phyloP scores from a whole-genome alignment of 352 stramenopile species.

The Phytophthora melonis region DNA sequence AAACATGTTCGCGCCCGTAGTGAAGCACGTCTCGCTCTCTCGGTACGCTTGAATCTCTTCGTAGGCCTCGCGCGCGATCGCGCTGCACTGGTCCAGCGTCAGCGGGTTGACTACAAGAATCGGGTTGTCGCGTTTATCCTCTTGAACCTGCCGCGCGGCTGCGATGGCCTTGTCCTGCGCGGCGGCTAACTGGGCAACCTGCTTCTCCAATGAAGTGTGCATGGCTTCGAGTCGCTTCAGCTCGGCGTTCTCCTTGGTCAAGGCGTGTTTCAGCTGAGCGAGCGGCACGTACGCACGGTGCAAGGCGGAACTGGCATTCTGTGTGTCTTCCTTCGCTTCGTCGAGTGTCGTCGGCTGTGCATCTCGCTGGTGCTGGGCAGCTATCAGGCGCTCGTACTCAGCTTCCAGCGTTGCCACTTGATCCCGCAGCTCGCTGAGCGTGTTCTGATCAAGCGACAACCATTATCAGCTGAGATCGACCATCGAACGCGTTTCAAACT shows the following conservation, averaged over 20 bases:
- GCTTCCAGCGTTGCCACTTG: conserved; percentile 52
- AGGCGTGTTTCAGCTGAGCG: conserved; percentile 49
- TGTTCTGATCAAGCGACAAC: conserved; percentile 44
- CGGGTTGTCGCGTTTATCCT: conserved; percentile 48
- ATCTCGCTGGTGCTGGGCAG: conserved; percentile 35
- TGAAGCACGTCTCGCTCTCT: conserved; percentile 46
- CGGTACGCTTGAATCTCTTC: conserved; percentile 53
- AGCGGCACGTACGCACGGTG: conserved; percentile 55
- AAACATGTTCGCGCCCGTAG: conserved; percentile 59
- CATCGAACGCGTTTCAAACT: background rate
- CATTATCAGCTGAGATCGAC: conserved; percentile 13
- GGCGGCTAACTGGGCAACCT: conserved; percentile 46
- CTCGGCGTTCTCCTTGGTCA: conserved; percentile 60
- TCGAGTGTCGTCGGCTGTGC: conserved; percentile 30
- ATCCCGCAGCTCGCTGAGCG: conserved; percentile 56
- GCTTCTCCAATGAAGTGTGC: conserved; percentile 55
- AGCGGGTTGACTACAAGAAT: conserved; percentile 44
- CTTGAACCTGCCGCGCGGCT: conserved; percentile 35
- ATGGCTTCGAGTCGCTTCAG: conserved; percentile 52
- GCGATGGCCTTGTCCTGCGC: conserved; percentile 48
- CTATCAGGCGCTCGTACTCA: conserved; percentile 53
- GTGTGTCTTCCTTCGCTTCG: background rate
- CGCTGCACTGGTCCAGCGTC: conserved; percentile 41
- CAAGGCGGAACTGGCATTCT: conserved; percentile 9
- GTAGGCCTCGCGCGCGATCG: conserved; percentile 49